Percentiles rank a stretch among this genome's conserved stretches.
phyloP scores from a whole-genome alignment of 495 filamentous ascomycete species.

The Polyplosphaeria fusca region DNA sequence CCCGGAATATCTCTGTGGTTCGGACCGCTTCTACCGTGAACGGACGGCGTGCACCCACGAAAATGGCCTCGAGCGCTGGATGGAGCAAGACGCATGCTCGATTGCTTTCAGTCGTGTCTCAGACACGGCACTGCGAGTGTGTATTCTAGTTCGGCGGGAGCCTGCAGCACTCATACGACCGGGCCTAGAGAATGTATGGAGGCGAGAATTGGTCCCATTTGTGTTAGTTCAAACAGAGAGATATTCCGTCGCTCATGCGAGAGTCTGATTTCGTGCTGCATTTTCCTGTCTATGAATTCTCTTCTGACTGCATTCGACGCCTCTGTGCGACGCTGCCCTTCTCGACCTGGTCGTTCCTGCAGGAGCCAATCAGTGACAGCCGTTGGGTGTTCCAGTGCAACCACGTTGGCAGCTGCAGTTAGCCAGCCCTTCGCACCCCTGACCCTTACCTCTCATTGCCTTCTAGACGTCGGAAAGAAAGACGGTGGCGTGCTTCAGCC shows the following conservation, averaged over 20 bases:
- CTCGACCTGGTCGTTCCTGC: too few species aligned
- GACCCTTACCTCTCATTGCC: conserved; percentile 1
- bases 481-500: conserved; percentile 19
- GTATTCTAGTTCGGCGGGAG: not conserved
- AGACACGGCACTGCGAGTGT: not conserved
- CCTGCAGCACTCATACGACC: conserved; percentile 3
- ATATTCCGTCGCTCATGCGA: too few species aligned
- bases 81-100: not conserved
- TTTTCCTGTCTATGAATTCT: too few species aligned
- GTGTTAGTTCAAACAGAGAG: too few species aligned
- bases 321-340: too few species aligned
- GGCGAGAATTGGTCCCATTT: conserved; percentile 17
- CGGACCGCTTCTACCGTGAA: not conserved
- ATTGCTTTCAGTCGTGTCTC: conserved; percentile 5
- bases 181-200: conserved; percentile 1
- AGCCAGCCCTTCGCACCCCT: not conserved
- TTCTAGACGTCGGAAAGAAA: conserved; percentile 1
- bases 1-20: too few species aligned
- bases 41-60: conserved; percentile 4
- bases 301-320: too few species aligned
- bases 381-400: conserved; percentile 2
- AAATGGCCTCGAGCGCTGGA: not conserved
- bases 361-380: conserved; percentile 24
- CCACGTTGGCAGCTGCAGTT: conserved; percentile 4
- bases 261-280: too few species aligned